These are phyloP conservation scores for Nothophytophthora sp. DNA, from an alignment of 352 stramenopile genomes.

Conservation along the genomic window DNA sequence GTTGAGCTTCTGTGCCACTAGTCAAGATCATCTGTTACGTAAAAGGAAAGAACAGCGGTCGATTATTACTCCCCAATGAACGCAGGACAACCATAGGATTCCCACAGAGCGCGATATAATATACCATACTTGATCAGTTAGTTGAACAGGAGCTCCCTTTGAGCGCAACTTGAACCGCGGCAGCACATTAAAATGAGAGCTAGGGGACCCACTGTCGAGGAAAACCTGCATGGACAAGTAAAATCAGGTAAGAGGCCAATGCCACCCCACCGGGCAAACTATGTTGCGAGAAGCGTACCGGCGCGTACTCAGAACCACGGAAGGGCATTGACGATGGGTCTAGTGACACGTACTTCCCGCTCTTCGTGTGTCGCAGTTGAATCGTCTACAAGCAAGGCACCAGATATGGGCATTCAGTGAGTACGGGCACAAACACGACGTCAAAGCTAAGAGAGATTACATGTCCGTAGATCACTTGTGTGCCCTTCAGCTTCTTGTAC, in stretches of 20 bases:
- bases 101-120: not conserved
- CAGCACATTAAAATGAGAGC: constrained; percentile 52
- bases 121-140: constrained; percentile 59
- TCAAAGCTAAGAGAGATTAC: not conserved
- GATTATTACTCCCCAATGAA: not conserved
- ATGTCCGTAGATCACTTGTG: constrained; percentile 72
- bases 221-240: constrained; percentile 51
- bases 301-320: constrained; percentile 51
- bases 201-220: constrained; percentile 43
- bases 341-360: constrained; percentile 54
- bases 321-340: constrained; percentile 44
- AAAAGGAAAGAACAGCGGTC: not conserved
- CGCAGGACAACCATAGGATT: not conserved
- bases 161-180: constrained; percentile 68
- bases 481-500: constrained; percentile 67
- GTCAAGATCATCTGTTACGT: constrained; percentile 48
- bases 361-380: constrained; percentile 68
- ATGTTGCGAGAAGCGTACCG: constrained; percentile 25
- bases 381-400: constrained; percentile 34
- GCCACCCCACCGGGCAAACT: not conserved
- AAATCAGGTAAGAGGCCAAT: constrained; percentile 7
- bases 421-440: not conserved
- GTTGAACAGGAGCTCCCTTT: constrained; percentile 60
- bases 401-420: not conserved
- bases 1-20: constrained; percentile 42